A percentile compares a stretch with the other conserved stretches of the same genome.
Conservation (phyloP, 2,329 filamentous ascomycete genomes). For the Hymenoscyphus albidus region DNA sequence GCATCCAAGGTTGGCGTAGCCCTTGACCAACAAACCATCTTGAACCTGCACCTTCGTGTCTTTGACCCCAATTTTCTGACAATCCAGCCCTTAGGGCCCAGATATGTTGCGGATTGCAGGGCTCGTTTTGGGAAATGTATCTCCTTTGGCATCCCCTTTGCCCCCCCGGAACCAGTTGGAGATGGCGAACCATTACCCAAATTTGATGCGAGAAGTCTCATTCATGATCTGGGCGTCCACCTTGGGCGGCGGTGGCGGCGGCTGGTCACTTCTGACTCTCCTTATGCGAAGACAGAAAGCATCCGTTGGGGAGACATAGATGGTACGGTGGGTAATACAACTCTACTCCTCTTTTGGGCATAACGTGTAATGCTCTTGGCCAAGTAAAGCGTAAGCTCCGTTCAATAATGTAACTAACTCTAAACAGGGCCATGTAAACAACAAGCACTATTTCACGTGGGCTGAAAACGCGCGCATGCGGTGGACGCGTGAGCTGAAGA, state of each 20-base stretch:
- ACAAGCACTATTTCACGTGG: constrained; percentile 77
- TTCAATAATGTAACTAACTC: background rate
- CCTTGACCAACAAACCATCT: background rate
- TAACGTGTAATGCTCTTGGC: too few species aligned
- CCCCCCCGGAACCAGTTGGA: too few species aligned
- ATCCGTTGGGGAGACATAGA: constrained; percentile 87
- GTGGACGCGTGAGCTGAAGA: constrained; percentile 66
- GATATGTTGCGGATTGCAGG: constrained; percentile 68
- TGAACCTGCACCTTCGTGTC: background rate
- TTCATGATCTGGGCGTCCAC: too few species aligned
- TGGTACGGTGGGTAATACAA: constrained; percentile 41
- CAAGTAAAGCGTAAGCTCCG: too few species aligned
- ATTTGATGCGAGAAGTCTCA: too few species aligned
- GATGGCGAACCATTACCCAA: too few species aligned
- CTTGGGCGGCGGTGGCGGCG: background rate
- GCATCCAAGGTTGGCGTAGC: background rate
- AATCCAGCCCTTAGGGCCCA: constrained; percentile 32
- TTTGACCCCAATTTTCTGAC: background rate
- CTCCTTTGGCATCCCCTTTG: constrained; percentile 54
- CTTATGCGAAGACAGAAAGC: constrained; percentile 34
- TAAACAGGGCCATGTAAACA: constrained; percentile 72
- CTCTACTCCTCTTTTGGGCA: too few species aligned
- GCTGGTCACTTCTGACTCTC: background rate
- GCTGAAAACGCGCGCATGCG: constrained; percentile 79
- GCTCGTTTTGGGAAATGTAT: constrained; percentile 69